These are phyloP conservation scores for Mortierella antarctica DNA, from an alignment of 192 early-diverging fungal genomes.

Conservation along the genomic window DNA sequence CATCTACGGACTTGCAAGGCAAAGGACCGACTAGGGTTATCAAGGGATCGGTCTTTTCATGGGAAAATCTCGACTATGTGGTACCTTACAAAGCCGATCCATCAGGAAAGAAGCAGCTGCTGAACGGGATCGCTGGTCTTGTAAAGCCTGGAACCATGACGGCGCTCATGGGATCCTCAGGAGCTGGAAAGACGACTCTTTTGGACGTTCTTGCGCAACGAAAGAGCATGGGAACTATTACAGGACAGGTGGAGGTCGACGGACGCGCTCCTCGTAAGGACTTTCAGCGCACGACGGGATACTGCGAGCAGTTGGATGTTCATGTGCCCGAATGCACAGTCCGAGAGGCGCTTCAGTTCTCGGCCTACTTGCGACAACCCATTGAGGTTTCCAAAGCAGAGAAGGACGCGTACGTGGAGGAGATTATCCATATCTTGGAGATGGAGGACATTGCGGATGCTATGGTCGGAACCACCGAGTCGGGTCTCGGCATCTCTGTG, in stretches of 20 bases:
- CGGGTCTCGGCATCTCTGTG: slow-evolving; percentile 84
- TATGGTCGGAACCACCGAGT: slow-evolving; percentile 76
- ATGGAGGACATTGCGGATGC: slow-evolving; percentile 78
- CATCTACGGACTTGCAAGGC: not conserved
- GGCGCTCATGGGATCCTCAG: slow-evolving; percentile 93
- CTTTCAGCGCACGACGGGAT: slow-evolving; percentile 80
- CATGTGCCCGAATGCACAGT: slow-evolving; percentile 83
- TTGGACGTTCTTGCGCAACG: slow-evolving; percentile 90
- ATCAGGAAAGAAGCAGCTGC: slow-evolving; percentile 53
- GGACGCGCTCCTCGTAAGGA: slow-evolving; percentile 67
- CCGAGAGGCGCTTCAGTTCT: slow-evolving; percentile 80
- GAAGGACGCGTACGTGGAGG: slow-evolving; percentile 79
- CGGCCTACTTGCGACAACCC: slow-evolving; percentile 80
- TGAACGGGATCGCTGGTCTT: slow-evolving; percentile 72
- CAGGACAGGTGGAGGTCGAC: slow-evolving; percentile 84
- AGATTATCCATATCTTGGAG: slow-evolving; percentile 80
- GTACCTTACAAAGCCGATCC: slow-evolving; percentile 69
- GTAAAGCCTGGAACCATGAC: slow-evolving; percentile 88
- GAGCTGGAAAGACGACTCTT: slow-evolving; percentile 93
- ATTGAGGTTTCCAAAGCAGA: slow-evolving; percentile 71
- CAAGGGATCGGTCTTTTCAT: slow-evolving; percentile 65
- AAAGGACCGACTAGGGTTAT: slow-evolving; percentile 45
- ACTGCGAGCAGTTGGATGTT: slow-evolving; percentile 88
- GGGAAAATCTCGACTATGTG: slow-evolving; percentile 76
- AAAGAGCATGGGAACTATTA: slow-evolving; percentile 72